Base-by-base conservation (phyloP, 495 filamentous ascomycete genomes). In the Penicillium angulare region DNA sequence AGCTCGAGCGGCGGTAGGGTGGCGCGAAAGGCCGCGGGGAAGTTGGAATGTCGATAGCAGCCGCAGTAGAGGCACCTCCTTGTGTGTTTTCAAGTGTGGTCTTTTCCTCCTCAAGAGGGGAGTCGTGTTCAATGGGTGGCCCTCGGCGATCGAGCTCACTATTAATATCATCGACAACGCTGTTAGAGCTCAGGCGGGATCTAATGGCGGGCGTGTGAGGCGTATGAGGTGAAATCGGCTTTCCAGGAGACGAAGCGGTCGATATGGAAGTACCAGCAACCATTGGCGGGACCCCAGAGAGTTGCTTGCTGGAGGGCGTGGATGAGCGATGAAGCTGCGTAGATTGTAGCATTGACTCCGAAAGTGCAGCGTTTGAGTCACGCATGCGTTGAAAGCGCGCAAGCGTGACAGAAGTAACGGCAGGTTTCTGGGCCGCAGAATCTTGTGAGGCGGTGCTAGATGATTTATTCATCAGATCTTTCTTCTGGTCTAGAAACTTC, bases 161-260 rank as follows among this genome's bases (percentile, higher is more conserved):
- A 7, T 78, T 70, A 40, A 70, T 67, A 58, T 92, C 89, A 60
- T 90, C 86, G n/a, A 87, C 83, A 43, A 89, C 87, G 45, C 87
- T 90, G 59, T 90, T 87, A 12, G 90, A 90, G 63, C 89, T 95
- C 36, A 97, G 69, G n/a, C 92, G 82, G 16, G 90, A 96, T 27
- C 92, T 90, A 38, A 96, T 88, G 15, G 92, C 90, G 4, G 92
- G 92, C 5, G 90, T 96, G 59, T 96, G 92, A 7, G 92, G 92
- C 0, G 92, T 96, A 66, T 96, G 45, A 12, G 45, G 45, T 2
- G 90, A 95, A 39, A 95, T 79, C 1, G 92, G 90, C 56, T 96
- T 97, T 46, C 90, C 90, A 6, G 89, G 90, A 3, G 91, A 95
- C 2, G 92, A 92, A 4, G 89, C 87, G 1, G 86, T 84, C 9